Evolutionary conservation across 2,329 filamentous ascomycete genomes (phyloP), one percentile per base, ranked within the genome.

Genomic region (Talaromyces sp.): DNA sequence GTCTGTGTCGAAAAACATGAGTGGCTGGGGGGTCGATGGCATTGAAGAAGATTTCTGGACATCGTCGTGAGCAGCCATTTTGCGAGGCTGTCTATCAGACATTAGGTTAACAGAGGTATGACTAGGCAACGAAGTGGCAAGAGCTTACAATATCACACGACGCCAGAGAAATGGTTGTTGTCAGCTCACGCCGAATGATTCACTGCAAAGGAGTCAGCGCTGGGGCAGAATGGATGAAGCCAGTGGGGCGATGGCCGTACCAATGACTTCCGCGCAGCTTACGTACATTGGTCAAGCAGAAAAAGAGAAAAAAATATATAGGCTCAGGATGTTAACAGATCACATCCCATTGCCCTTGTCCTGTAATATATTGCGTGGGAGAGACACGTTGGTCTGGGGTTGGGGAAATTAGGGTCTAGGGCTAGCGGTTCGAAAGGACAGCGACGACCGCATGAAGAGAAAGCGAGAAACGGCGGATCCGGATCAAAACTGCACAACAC

Each of bases 11-110:
- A 52, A 56, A 24, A 60, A 64, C 52, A 59, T 29, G n/a, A 62
- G 59, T 43, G 58, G 56, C 49, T 60, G 55, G 1, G 62, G 60
- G 24, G 60, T 64, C 2, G 60, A 59, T 32, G 62, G 59, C 55
- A 63, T 55, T 2, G 62, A 63, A 1, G 58, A 63, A 26, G 58
- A 60, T 46, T 63, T 58, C 51, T 56, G 58, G 27, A 43, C 41
- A 24, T 62, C 62, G 21, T 60, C 55, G 21, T 58, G 55, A 11
- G 60, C 51, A 26, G 62, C 58, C 60, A 64, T 62, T 27, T 55
- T 35, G 35, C 43, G 43, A 24, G 19, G 11, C 38, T 14, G 43
- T 46, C 43, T 11, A 11, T 14, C 60, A 46, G 24, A 24, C 27
- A 51, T 10, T 6, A 56, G 8, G 21, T 59, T 46, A 59, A 57